These are phyloP conservation scores for Citrullus amarus DNA, from an alignment of 306 rosid genomes.

Conservation along the genomic window DNA sequence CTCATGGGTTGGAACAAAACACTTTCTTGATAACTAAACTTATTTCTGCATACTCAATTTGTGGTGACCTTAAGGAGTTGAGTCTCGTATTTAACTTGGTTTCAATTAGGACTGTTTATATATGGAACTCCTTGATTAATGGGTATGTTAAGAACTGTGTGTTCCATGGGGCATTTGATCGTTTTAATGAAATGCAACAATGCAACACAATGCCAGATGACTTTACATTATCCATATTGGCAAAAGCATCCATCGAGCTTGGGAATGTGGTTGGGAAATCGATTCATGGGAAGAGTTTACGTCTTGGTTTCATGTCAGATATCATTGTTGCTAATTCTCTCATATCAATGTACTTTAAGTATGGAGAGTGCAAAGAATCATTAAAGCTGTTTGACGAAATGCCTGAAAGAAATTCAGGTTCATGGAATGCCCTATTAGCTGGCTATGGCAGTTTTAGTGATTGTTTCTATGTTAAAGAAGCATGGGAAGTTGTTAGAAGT, in stretches of 20 bases:
- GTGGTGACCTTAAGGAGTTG: conserved; percentile 19
- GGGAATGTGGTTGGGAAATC: conserved; percentile 36
- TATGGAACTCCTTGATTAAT: conserved; percentile 61
- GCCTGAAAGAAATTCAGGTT: conserved; percentile 45
- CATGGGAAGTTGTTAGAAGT: conserved; percentile 25
- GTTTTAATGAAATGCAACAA: conserved; percentile 41
- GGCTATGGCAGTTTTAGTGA: conserved; percentile 26
- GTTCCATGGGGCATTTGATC: conserved; percentile 24
- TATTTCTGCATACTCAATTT: conserved; percentile 51
- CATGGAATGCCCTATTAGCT: conserved; percentile 56
- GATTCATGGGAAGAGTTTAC: conserved; percentile 56
- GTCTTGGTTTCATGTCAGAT: conserved; percentile 42
- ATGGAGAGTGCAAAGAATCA: conserved; percentile 28
- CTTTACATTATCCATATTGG: conserved; percentile 51
- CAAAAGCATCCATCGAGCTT: conserved; percentile 44
- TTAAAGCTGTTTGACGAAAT: conserved; percentile 62
- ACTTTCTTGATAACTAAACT: conserved; percentile 53
- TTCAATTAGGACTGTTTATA: conserved; percentile 24
- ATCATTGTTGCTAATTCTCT: conserved; percentile 54
- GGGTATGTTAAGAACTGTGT: conserved; percentile 33
- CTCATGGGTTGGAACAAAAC: conserved; percentile 43
- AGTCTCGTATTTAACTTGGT: conserved; percentile 35
- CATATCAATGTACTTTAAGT: conserved; percentile 48
- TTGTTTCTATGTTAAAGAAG: conserved; percentile 7
- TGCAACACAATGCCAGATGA: conserved; percentile 38